phyloP scores from a whole-genome alignment of 2,329 filamentous ascomycete species.

The Apiospora malaysiana region DNA sequence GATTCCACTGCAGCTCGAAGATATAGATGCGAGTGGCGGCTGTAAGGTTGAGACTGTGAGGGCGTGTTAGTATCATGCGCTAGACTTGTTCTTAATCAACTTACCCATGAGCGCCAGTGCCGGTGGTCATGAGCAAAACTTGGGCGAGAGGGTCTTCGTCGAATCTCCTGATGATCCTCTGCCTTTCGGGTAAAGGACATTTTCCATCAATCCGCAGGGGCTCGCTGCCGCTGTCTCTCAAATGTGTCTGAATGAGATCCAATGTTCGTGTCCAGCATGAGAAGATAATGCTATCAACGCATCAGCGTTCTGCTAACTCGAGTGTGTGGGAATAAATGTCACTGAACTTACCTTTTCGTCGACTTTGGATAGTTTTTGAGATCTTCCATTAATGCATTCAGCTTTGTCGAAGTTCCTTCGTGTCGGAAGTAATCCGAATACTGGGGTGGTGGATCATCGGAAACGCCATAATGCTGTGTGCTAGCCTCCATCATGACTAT shows the following conservation, averaged over 20 bases:
- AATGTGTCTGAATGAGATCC: neutral
- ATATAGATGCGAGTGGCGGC: conserved; percentile 12
- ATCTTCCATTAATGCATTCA: neutral
- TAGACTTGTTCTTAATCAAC: too few relatives aligned
- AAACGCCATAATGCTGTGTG: too few relatives aligned
- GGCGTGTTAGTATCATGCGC: too few relatives aligned
- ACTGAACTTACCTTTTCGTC: too few relatives aligned
- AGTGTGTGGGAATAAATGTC: too few relatives aligned
- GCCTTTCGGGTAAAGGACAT: neutral
- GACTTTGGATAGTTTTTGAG: neutral
- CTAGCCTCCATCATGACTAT: too few relatives aligned
- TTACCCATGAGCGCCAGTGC: conserved; percentile 24
- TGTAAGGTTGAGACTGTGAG: conserved; percentile 20
- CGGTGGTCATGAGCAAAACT: conserved; percentile 22
- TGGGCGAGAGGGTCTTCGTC: neutral
- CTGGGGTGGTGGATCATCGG: neutral
- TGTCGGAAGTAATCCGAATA: neutral
- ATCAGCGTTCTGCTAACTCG: too few relatives aligned
- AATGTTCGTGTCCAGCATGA: conserved; percentile 24
- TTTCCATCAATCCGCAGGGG: conserved; percentile 16
- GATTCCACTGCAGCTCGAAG: conserved; percentile 25
- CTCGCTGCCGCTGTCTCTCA: neutral
- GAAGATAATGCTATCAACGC: conserved; percentile 24
- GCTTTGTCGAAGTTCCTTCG: neutral
- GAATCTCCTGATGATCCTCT: neutral